These are phyloP conservation scores for Rhytidiadelphus loreus DNA, from an alignment of 225 moss, liverwort and hornwort genomes.

Conservation along the genomic window DNA sequence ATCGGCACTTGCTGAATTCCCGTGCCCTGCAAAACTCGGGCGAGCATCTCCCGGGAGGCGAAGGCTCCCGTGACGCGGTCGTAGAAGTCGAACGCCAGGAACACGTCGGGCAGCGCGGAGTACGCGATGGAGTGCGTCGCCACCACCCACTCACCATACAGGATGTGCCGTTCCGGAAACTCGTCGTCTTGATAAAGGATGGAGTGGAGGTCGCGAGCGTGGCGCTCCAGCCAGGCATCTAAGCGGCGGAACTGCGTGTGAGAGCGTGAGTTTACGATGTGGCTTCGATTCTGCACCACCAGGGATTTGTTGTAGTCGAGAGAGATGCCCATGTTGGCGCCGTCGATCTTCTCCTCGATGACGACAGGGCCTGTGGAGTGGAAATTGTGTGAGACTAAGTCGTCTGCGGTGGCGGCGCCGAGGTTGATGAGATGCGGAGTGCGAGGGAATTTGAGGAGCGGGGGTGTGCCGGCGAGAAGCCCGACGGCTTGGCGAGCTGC, in stretches of 20 bases:
- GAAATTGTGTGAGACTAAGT: constrained; percentile 10
- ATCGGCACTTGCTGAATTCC: constrained; percentile 37
- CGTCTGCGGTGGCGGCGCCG: constrained; percentile 54
- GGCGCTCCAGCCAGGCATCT: constrained; percentile 43
- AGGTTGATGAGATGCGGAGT: constrained; percentile 68
- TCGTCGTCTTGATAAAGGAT: constrained; percentile 12
- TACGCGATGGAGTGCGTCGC: constrained; percentile 70
- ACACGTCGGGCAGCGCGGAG: constrained; percentile 40
- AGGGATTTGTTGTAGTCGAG: constrained; percentile 27
- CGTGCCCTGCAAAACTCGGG: constrained; percentile 4
- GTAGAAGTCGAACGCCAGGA: constrained; percentile 64
- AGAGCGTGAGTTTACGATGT: constrained; percentile 35
- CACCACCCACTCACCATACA: constrained; percentile 69
- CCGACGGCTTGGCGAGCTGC: constrained; percentile 16
- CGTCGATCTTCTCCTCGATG: constrained; percentile 69
- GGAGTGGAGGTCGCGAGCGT: constrained; percentile 6
- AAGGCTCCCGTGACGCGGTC: constrained; percentile 39
- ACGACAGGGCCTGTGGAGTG: background rate
- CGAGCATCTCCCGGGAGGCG: constrained; percentile 39
- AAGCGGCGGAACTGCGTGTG: constrained; percentile 51
- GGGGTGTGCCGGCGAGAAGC: background rate
- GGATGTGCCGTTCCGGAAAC: constrained; percentile 27
- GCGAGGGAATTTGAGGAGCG: constrained; percentile 48
- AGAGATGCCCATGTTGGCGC: constrained; percentile 60
- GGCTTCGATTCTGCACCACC: constrained; percentile 59